Conservation (phyloP, 495 filamentous ascomycete species). For the Evernia prunastri region DNA sequence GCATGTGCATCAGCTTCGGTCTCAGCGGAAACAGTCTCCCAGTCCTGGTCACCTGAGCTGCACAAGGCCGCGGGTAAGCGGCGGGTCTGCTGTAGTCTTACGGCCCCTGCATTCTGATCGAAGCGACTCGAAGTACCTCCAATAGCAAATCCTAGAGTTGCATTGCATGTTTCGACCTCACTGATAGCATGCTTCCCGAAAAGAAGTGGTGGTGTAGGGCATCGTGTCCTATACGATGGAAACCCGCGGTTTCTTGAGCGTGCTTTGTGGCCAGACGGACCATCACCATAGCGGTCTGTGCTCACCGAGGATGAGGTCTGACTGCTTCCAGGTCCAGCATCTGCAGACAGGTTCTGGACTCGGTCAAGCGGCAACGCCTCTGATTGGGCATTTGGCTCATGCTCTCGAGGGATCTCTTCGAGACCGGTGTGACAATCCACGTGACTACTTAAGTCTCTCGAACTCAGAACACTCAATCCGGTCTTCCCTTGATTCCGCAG, state of each 20-base stretch:
- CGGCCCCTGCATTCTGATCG: constrained; percentile 4
- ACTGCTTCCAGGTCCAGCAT: constrained; percentile 18
- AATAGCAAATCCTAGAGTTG: neutral
- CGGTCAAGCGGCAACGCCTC: neutral
- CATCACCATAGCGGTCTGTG: neutral
- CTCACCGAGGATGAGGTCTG: constrained; percentile 15
- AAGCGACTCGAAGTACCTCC: constrained; percentile 13
- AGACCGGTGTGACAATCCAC: neutral
- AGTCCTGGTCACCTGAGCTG: constrained; percentile 17
- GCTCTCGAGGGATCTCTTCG: neutral
- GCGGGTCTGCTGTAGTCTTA: constrained; percentile 10
- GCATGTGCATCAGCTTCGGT: neutral
- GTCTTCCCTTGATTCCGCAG: neutral
- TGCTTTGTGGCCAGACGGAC: neutral
- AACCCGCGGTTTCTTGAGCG: neutral
- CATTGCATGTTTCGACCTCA: neutral
- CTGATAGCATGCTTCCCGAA: neutral
- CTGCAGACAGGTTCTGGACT: neutral
- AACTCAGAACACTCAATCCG: neutral
- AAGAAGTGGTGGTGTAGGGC: constrained; percentile 20
- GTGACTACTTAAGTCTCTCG: neutral
- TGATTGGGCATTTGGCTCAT: neutral
- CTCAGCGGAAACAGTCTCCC: constrained; percentile 21
- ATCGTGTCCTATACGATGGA: neutral
- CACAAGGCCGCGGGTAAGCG: constrained; percentile 9